Conservation (phyloP, 2,329 filamentous ascomycete genomes). For the Neopestalotiopsis sp. region DNA sequence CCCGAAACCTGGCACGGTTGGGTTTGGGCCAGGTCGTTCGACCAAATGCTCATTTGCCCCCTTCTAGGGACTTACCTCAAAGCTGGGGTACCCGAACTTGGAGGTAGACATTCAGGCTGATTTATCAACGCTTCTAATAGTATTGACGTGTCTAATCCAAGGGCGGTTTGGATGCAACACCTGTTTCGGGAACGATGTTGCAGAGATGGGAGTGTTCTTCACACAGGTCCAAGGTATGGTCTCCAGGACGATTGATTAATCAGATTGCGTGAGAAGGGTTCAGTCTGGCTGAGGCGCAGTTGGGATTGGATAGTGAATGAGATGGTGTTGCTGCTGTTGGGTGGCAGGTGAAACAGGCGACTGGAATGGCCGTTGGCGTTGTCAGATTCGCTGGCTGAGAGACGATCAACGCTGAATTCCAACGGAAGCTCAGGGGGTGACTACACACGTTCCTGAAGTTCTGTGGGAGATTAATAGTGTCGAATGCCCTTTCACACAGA, state of each 20-base stretch:
- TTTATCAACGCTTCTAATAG: conserved; percentile 15
- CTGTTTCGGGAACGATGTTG: conserved; percentile 43
- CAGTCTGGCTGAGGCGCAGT: conserved; percentile 9
- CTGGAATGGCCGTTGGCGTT: conserved; percentile 19
- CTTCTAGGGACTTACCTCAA: conserved; percentile 58
- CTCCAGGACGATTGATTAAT: conserved; percentile 8
- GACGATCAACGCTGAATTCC: conserved; percentile 13
- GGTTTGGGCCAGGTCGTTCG: background rate
- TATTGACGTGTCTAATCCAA: conserved; percentile 35
- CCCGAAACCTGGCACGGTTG: background rate
- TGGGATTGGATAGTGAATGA: background rate
- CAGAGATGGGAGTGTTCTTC: conserved; percentile 21
- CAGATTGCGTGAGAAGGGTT: conserved; percentile 1
- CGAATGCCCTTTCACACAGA: conserved; percentile 33
- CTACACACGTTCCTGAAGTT: conserved; percentile 12
- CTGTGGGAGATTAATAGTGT: conserved; percentile 36
- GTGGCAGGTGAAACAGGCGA: conserved; percentile 23
- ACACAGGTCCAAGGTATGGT: background rate
- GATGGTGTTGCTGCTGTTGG: conserved; percentile 20
- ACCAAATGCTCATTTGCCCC: background rate
- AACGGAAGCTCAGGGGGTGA: background rate
- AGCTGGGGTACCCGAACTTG: conserved; percentile 60
- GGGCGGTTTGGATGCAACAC: conserved; percentile 37
- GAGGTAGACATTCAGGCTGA: conserved; percentile 63
- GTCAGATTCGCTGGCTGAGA: conserved; percentile 11